A percentile compares a stretch with the other conserved stretches of the same genome.
phyloP scores from a whole-genome alignment of 257 asterid species.

The Capsicum pubescens region DNA sequence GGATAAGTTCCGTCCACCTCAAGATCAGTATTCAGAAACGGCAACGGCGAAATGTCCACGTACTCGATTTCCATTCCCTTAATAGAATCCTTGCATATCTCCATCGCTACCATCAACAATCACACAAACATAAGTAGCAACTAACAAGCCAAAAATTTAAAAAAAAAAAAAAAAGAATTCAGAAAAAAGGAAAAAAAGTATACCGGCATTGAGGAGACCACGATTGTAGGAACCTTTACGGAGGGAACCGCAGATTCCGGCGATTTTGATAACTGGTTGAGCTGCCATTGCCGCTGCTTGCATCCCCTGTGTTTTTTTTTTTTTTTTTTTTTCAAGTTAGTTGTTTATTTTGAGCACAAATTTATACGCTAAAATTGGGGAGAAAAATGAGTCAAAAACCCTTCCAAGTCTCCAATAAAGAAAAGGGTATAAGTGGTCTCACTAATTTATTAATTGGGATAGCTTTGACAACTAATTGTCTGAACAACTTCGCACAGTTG shows the following conservation, averaged over 20 bases:
- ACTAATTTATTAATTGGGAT: too few species aligned
- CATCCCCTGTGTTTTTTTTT: neutral
- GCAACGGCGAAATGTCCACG: conserved; percentile 78
- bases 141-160: neutral
- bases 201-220: conserved; percentile 46
- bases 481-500: too few species aligned
- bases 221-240: conserved; percentile 50
- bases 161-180: too few species aligned
- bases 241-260: conserved; percentile 52
- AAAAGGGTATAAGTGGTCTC: too few species aligned
- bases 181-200: neutral
- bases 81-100: conserved; percentile 58
- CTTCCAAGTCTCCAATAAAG: too few species aligned
- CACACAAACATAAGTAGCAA: conserved; percentile 1
- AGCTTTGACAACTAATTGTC: too few species aligned
- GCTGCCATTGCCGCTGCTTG: conserved; percentile 28
- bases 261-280: conserved; percentile 37
- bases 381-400: too few species aligned
- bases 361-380: neutral
- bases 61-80: conserved; percentile 74
- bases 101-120: conserved; percentile 54
- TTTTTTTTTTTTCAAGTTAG: neutral
- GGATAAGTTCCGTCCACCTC: conserved; percentile 83
- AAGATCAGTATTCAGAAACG: conserved; percentile 87
- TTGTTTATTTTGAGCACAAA: neutral